Evolutionary conservation across 2,329 filamentous ascomycete species (phyloP).

Genomic region (Ophiostoma fasciatum): DNA sequence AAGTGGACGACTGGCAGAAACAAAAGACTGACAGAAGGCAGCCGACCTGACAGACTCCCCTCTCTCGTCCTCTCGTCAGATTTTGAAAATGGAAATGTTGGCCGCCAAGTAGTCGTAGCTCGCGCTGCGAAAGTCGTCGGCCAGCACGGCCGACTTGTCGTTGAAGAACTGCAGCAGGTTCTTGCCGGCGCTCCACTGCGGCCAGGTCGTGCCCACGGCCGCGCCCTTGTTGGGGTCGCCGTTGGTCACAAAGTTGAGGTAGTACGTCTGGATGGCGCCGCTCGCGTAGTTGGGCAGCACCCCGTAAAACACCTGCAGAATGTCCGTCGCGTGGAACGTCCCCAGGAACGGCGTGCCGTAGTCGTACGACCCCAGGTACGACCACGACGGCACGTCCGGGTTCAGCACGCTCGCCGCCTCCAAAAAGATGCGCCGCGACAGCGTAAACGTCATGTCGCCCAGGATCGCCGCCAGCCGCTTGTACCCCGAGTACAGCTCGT

Average conservation of each 20-base stretch:
- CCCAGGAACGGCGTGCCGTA: conserved; percentile 58
- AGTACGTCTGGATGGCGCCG: conserved; percentile 49
- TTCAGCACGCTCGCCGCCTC: conserved; percentile 27
- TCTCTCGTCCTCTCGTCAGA: no score
- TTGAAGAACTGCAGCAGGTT: conserved; percentile 34
- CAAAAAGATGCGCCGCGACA: conserved; percentile 54
- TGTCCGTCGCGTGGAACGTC: conserved; percentile 61
- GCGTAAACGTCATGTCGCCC: conserved; percentile 61
- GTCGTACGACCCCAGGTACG: conserved; percentile 59
- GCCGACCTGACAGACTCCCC: no score
- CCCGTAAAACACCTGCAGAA: conserved; percentile 55
- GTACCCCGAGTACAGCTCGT: conserved; percentile 62
- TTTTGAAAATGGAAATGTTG: conserved; percentile 9
- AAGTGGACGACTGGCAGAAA: no score
- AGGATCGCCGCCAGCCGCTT: conserved; percentile 63
- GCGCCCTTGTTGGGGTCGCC: conserved; percentile 50
- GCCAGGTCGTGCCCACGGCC: conserved; percentile 26
- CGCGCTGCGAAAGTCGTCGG: conserved; percentile 17
- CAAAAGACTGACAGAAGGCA: no score
- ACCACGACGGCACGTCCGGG: conserved; percentile 52
- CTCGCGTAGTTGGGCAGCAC: conserved; percentile 47
- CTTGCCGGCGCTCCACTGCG: conserved; percentile 26
- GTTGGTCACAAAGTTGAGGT: conserved; percentile 56
- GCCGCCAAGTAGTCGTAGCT: conserved; percentile 13
- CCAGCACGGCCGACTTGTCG: conserved; percentile 11